Evolutionary conservation across 176 grass and related monocot species (phyloP).

Genomic region (maize (Zea mays)): Zm-B73-REFERENCE-NAM-5.0 NC_050105.1:30857501-30858000

Average conservation of each 20-base stretch:
- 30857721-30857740: constrained; percentile 57
- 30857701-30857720: constrained; percentile 55
- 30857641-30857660: too few relatives aligned
- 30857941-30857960: constrained; percentile 85
- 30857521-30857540: too few relatives aligned
- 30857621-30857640: too few relatives aligned
- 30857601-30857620: too few relatives aligned
- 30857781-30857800: constrained; percentile 69
- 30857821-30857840: constrained; percentile 83
- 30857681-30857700: constrained; percentile 43
- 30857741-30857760: constrained; percentile 69
- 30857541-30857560: too few relatives aligned
- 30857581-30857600: too few relatives aligned
- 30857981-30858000: constrained; percentile 37
- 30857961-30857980: constrained; percentile 58
- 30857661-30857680: too few relatives aligned
- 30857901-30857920: constrained; percentile 65
- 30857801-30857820: constrained; percentile 66
- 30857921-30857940: constrained; percentile 75
- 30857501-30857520: too few relatives aligned
- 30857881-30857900: constrained; percentile 88
- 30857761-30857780: constrained; percentile 62
- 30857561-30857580: too few relatives aligned
- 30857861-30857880: constrained; percentile 52
- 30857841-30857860: constrained; percentile 42